Base-by-base conservation (phyloP, 495 filamentous ascomycete species). In the Penicillium odoratum region DNA sequence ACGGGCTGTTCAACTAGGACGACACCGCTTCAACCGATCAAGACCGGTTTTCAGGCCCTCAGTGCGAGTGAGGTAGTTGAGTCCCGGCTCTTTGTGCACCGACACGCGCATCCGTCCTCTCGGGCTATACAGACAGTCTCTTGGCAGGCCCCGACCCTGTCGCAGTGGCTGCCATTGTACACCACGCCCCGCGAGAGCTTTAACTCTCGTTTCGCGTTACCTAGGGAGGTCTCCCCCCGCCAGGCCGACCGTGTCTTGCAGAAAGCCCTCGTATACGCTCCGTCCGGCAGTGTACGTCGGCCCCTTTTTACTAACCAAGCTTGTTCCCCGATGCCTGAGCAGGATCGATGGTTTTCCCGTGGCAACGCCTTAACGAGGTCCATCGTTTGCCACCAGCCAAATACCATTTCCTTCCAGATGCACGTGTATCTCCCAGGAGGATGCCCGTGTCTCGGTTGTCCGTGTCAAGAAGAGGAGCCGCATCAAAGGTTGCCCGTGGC, bases 231-330 rank as follows among this genome's bases (percentile, higher is more conserved):
- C 48, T 58, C 55, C 51, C 30, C 30, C 42, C 38, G 7, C 48
- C 31, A 62, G 59, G 51, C 55, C 59, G 55, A 55, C 55, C 55
- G 46, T 58, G 46, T 58, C 60, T 62, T 58, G 45, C 55, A 55
- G 55, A 61, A 29, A 55, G 48, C 7, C 49, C 54, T 61, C 30
- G 8, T 47, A 42, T 56, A 60, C 52, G 29, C 58, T 51, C 47
- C 47, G 29, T 47, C 53, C 53, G 48, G 58, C 53, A 61, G 58
- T 49, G 33, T 56, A 61, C 28, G 34, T 53, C 36, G 53, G 58
- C 21, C 18, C 18, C 48, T 61, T 40, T 53, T 53, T 47, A 56
- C 58, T 61, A 61, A 61, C 58, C 48, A 61, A 61, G 53, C 59
- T 61, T 61, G 33, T 31, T 52, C 59, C 59, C 48, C 49, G 18